Base-by-base conservation (phyloP, 371 early-diverging fungal species). In the Rhizopus stolonifer region DNA sequence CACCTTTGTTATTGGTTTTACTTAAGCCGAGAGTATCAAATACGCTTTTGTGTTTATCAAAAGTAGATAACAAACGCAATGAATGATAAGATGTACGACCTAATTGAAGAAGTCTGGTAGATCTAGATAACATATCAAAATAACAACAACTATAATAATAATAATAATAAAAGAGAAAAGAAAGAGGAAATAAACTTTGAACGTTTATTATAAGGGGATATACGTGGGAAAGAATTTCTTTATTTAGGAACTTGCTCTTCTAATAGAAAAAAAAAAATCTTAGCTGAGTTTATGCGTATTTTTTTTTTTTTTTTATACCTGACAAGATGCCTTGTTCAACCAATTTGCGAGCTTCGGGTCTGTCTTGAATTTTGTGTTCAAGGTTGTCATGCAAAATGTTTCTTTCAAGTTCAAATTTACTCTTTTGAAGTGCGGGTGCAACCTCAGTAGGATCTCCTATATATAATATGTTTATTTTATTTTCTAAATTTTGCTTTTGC, bases 1-100 rank as follows among this genome's bases (percentile, higher is more conserved):
- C 95, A 57, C 95, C 96, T 54, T 80, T 81, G 66, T 89, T 87
- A 52, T 82, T 81, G 19, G 85, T 82, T 54, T 80, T 79, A 31
- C 52, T 43, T 43, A 93, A 71, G 15, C 83, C 91, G 40, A 93
- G 82, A 32, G 77, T 74, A 43, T 85, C 81, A 65, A 92, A 85
- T 45, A 85, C 73, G 42, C 67, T 58, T 9, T 64, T 58, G 25
- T 78, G 69, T 36, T 70, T 69, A 9, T 71, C 74, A 46, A 67
- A 77, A 1, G 72, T 74, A 3, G 78, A 72, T 14, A 71, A 46
- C 40, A 39, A 72, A 10, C 70, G 67, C 19, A 18, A n/a, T 18
- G 24, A 42, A 9, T 40, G 29, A 29, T 19, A 19, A 10, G 17
- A 24, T 2, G 31, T 29, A 29, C 31, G 31, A 10, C 31, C 10